Percentiles rank a stretch among this genome's conserved stretches.
Conservation (phyloP, 768 basidiomycete genomes). For the Kwoniella bestiolae region DNA sequence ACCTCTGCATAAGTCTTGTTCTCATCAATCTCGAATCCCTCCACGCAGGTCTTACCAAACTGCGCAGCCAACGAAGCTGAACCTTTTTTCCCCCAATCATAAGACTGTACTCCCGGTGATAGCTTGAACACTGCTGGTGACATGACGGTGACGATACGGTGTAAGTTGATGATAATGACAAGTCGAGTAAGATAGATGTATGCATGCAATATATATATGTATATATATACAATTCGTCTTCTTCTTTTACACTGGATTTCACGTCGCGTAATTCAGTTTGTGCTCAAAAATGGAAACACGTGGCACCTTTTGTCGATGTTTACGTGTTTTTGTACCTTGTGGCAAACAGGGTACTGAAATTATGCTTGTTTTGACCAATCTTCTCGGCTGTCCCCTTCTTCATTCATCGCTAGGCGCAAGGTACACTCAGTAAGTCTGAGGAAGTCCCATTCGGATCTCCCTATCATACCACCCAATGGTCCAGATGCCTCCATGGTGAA, state of each 20-base stretch:
- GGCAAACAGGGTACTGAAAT: too few species aligned
- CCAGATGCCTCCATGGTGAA: too few species aligned
- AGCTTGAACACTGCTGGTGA: conserved; percentile 69
- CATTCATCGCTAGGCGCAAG: too few species aligned
- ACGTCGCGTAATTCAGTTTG: background rate
- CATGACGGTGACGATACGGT: too few species aligned
- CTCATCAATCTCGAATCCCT: conserved; percentile 72
- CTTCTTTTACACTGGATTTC: background rate
- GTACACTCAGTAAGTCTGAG: too few species aligned
- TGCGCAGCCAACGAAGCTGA: conserved; percentile 82
- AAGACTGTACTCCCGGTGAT: conserved; percentile 79
- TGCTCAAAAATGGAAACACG: background rate
- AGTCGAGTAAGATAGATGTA: background rate
- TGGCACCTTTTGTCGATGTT: background rate
- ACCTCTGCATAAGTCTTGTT: conserved; percentile 90
- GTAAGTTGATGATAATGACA: too few species aligned
- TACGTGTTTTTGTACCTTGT: too few species aligned
- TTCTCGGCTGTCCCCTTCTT: too few species aligned
- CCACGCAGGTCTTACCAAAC: conserved; percentile 68
- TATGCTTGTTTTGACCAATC: background rate
- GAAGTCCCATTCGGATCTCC: too few species aligned
- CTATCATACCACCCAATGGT: too few species aligned
- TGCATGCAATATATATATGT: background rate
- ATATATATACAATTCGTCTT: background rate
- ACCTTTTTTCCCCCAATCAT: conserved; percentile 94